Conservation (phyloP, 441 rosid genomes). For the Eruca vesicaria region DNA sequence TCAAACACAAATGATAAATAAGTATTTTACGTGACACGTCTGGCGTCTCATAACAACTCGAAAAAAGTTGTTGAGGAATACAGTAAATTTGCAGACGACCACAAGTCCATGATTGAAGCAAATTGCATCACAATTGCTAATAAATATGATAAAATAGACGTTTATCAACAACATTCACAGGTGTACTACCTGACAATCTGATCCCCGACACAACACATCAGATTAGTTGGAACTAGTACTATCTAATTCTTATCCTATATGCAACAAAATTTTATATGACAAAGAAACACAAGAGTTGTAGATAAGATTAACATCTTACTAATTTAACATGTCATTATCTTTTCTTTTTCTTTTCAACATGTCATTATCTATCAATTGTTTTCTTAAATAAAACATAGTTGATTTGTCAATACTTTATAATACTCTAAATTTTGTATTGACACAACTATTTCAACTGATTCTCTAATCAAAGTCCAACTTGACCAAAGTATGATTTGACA, state of each 20-base stretch:
- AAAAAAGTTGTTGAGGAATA: neutral
- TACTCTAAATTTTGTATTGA: neutral
- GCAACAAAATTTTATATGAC: neutral
- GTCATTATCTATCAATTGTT: neutral
- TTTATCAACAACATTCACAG: constrained; percentile 14
- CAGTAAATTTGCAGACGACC: neutral
- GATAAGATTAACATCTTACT: neutral
- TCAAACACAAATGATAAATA: neutral
- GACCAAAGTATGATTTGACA: neutral
- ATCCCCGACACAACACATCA: constrained; percentile 9
- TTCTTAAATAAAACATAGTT: neutral
- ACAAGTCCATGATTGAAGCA: neutral
- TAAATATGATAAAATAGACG: neutral
- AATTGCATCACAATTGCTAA: neutral
- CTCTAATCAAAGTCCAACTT: neutral
- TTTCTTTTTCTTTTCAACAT: no score
- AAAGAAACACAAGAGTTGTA: neutral
- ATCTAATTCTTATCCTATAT: neutral
- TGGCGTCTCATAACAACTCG: neutral
- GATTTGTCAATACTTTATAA: neutral
- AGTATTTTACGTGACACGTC: neutral
- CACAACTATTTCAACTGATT: neutral
- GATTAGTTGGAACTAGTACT: neutral
- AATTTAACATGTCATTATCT: neutral
- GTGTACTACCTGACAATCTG: neutral